Conservation (phyloP, 306 rosid species). For the Trifolium dubium region DNA sequence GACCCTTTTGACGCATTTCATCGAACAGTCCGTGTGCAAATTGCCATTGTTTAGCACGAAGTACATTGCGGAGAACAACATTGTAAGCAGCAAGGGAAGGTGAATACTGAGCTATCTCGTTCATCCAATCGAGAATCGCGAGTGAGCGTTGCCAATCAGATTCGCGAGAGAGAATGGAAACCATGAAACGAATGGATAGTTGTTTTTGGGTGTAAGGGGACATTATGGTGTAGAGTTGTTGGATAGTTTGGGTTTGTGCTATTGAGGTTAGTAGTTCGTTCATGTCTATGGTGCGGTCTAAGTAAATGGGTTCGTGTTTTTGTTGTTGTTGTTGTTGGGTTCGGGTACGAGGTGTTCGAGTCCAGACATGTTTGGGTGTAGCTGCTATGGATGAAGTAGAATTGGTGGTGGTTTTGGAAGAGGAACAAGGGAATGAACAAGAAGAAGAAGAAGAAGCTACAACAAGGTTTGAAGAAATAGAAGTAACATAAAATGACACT, state of each 20-base stretch:
- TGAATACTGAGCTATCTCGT: constrained; percentile 73
- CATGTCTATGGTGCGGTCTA: constrained; percentile 85
- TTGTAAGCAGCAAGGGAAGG: constrained; percentile 86
- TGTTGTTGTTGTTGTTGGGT: constrained; percentile 24
- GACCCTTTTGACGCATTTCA: constrained; percentile 85
- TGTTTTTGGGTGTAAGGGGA: constrained; percentile 66
- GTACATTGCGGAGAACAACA: constrained; percentile 80
- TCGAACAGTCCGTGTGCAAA: constrained; percentile 91
- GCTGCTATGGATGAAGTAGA: constrained; percentile 28
- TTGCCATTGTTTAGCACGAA: constrained; percentile 78
- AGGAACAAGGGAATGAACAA: constrained; percentile 34
- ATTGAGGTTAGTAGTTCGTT: constrained; percentile 70
- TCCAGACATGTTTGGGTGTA: constrained; percentile 68
- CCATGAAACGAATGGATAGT: constrained; percentile 86
- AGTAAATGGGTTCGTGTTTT: constrained; percentile 29
- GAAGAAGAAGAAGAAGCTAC: constrained; percentile 40
- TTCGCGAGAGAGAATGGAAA: constrained; percentile 76
- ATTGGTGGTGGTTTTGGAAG: constrained; percentile 25
- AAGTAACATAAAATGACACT: constrained; percentile 18
- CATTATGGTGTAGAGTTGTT: constrained; percentile 63
- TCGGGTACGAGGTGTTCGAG: constrained; percentile 47
- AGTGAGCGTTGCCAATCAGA: constrained; percentile 88
- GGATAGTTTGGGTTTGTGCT: constrained; percentile 58
- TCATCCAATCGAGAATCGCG: constrained; percentile 88
- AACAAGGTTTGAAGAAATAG: constrained; percentile 39